A percentile compares a stretch with the other conserved stretches of the same genome.
Evolutionary conservation across 352 stramenopile genomes (phyloP).

Genomic region (Pythium plurisporium): DNA sequence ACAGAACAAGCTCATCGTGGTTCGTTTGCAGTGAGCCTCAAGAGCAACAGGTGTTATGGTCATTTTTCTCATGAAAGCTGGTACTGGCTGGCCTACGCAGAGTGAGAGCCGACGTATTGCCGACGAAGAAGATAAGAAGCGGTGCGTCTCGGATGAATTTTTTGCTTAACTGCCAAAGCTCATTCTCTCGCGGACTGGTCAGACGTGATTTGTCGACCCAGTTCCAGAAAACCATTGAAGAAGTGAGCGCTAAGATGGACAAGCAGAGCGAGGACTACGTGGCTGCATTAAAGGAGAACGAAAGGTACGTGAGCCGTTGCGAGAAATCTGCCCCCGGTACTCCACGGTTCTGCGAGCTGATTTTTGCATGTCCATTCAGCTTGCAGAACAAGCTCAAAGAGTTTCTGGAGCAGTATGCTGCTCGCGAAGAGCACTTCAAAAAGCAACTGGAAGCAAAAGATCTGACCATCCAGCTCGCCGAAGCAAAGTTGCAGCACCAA

Average conservation of each 20-base stretch:
- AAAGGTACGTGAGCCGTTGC: constrained; percentile 36
- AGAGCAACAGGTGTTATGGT: too few species aligned
- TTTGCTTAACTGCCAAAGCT: too few species aligned
- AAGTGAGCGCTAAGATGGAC: constrained; percentile 88
- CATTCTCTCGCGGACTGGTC: too few species aligned
- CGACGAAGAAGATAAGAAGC: constrained; percentile 80
- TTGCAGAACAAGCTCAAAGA: constrained; percentile 81
- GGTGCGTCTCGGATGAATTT: constrained; percentile 26
- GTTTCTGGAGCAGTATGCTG: constrained; percentile 78
- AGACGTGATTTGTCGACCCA: constrained; percentile 69
- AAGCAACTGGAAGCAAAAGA: constrained; percentile 82
- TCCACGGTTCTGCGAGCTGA: neutral
- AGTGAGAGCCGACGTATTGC: constrained; percentile 78
- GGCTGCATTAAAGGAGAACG: constrained; percentile 78
- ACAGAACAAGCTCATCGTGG: constrained; percentile 85
- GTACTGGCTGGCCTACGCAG: neutral
- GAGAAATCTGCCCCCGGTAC: neutral
- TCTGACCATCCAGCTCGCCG: constrained; percentile 69
- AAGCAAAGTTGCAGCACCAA: constrained; percentile 80
- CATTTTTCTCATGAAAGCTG: too few species aligned
- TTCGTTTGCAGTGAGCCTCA: constrained; percentile 17
- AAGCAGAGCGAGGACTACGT: constrained; percentile 83
- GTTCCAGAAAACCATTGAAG: constrained; percentile 86
- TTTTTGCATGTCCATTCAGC: constrained; percentile 21
- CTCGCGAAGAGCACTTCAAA: constrained; percentile 80